Conservation (phyloP, 306 rosid genomes). For the Vigna nakashimae region DNA sequence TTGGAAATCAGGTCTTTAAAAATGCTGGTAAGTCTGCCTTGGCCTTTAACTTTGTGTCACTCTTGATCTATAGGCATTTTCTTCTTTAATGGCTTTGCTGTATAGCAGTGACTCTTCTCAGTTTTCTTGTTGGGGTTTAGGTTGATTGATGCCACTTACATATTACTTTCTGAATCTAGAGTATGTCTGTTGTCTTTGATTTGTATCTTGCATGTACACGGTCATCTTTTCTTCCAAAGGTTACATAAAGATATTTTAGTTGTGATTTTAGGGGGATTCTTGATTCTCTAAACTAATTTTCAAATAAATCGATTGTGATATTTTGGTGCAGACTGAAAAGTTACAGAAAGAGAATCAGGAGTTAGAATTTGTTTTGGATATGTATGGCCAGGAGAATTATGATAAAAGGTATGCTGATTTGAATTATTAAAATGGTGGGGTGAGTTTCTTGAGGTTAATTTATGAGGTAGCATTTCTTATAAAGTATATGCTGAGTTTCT, state of each 20-base stretch:
- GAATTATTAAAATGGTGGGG: constrained; percentile 29
- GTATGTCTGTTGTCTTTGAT: constrained; percentile 13
- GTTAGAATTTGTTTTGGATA: constrained; percentile 70
- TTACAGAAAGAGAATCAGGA: constrained; percentile 75
- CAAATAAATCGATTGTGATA: constrained; percentile 39
- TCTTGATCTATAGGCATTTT: constrained; percentile 8
- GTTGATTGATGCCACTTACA: background rate
- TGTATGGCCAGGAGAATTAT: constrained; percentile 75
- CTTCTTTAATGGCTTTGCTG: constrained; percentile 14
- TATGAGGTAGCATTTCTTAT: background rate
- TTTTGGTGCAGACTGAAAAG: constrained; percentile 72
- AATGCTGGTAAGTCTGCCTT: constrained; percentile 62
- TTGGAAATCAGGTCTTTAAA: constrained; percentile 77
- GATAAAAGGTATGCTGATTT: constrained; percentile 68
- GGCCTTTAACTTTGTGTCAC: constrained; percentile 26
- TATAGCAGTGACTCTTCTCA: constrained; percentile 13
- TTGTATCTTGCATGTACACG: constrained; percentile 4
- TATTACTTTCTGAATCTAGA: constrained; percentile 30
- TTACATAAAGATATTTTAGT: background rate
- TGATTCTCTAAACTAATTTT: constrained; percentile 32
- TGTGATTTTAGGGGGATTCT: constrained; percentile 30
- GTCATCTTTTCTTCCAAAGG: constrained; percentile 8
- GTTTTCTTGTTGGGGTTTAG: constrained; percentile 27
- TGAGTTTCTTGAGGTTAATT: constrained; percentile 6
- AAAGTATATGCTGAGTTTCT: background rate